Base-by-base conservation (phyloP, 805 yeast genomes). In the Metschnikowia lachancei region DNA sequence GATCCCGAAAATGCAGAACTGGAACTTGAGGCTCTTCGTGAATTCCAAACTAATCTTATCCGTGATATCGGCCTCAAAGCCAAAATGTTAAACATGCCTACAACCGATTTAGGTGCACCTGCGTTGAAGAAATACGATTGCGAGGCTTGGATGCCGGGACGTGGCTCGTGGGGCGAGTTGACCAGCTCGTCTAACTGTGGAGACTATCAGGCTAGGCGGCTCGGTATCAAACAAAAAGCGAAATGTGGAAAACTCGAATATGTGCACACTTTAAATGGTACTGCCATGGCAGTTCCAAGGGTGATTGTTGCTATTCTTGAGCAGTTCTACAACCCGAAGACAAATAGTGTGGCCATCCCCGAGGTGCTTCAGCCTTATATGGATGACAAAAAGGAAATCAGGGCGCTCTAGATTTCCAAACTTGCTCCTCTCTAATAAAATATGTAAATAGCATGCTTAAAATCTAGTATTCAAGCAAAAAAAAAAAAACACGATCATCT, bases 131-230 rank as follows among this genome's bases (percentile, higher is more conserved):
- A 94, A 63, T 88, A 82, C 61, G 99, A 94, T 57, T 87, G 91
- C 47, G 99, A 94, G 66, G 96, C 91, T 0, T 88, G 96, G 90
- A 92, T 94, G 98, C 98, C 98, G 0, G 97, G 98, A 2, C 78
- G 97, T 57, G 91, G 88, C 1, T 63, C 69, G 1, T 92, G 95
- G 88, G 99, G 99, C 3, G 99, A 94, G 62, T 74, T 94, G 28
- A 82, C 95, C 1, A 87, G 96, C 24, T 77, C 95, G 1, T 90
- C 97, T 2, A 92, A 91, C 61, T 94, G 99, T 64, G 79, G 89
- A 3, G 97, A 91, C 55, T 94, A 80, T 63, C 99, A 94, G 67
- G 70, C 95, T 7, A 76, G 96, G 64, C 76, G 98, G 58, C 73
- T 94, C 55, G 82, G 83, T 33, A 85, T 95, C 5, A 78, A 77